Base-by-base conservation (phyloP, 176 grass and related monocot genomes). In the Musa itinerans region DNA sequence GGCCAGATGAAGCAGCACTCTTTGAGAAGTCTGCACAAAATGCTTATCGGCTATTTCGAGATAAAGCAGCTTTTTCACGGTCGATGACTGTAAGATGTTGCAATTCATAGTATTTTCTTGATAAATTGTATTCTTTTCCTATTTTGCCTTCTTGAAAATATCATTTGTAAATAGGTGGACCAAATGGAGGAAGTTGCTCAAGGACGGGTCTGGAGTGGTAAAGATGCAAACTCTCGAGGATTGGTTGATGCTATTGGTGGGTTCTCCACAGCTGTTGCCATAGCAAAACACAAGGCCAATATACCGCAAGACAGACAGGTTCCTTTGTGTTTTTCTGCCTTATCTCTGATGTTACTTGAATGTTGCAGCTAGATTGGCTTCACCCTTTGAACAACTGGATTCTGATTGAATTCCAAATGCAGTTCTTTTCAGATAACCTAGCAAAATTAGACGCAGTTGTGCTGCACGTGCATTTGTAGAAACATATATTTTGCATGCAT, bases 231-330 rank as follows among this genome's bases (percentile, higher is more conserved):
- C 54, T 87, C 90, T 68, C 89, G 84, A 83, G 95, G 95, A 68
- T 90, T 99, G 78, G 88, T 99, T 76, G 95, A 99, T 86, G 90
- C 90, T 24, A 79, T 99, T 74, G 95, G 91, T 92, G 95, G 95
- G 76, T 76, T 99, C 15, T 86, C 88, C 75, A 88, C 77, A 80
- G 95, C 95, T 57, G 53, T 99, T 83, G 95, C 95, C 75, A 91
- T 99, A 79, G 95, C 95, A 72, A 99, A 94, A 75, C 83, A 87
- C 71, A 94, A 87, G 83, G 90, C 95, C 72, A 93, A 99, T 72
- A 92, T 99, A 82, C 91, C 95, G 20, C 92, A 94, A 69, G 67
- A 92, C 84, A 89, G 73, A 24, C 87, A 91, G 95, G 95, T 98
- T 80, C 17, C 21, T 65, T 3, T 25, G 10, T 21, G 29, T 50